phyloP scores from a whole-genome alignment of 2,329 filamentous ascomycete species.

The Dactylellina haptotyla region DNA sequence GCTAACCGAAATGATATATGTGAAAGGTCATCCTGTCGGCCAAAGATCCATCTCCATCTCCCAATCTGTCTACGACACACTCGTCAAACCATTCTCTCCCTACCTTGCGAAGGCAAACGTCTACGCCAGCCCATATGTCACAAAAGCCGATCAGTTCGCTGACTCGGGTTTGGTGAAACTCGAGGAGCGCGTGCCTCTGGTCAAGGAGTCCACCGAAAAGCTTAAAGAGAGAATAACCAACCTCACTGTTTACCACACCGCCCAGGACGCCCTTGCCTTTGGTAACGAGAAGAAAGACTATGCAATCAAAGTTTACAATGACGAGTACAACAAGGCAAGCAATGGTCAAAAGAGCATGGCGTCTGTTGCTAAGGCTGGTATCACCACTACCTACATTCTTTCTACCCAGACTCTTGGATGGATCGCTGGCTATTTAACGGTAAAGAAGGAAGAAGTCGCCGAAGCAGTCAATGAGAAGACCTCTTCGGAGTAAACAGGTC shows the following conservation, averaged over 20 bases:
- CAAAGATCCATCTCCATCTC: constrained; percentile 82
- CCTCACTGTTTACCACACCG: constrained; percentile 62
- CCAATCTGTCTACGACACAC: constrained; percentile 77
- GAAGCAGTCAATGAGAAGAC: constrained; percentile 61
- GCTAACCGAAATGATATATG: too few species aligned
- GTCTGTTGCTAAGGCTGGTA: constrained; percentile 75
- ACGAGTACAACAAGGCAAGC: constrained; percentile 70
- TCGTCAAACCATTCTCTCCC: constrained; percentile 81
- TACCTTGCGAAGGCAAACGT: constrained; percentile 81
- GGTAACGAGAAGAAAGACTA: constrained; percentile 66
- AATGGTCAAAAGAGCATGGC: constrained; percentile 65
- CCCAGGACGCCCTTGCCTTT: constrained; percentile 43
- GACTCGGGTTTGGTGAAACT: constrained; percentile 76
- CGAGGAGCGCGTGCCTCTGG: constrained; percentile 75
- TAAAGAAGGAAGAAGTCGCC: constrained; percentile 72
- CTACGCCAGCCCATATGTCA: constrained; percentile 84
- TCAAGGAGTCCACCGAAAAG: constrained; percentile 79
- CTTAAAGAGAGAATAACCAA: constrained; percentile 73
- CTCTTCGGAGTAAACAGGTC: constrained; percentile 3
- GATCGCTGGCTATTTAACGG: constrained; percentile 66
- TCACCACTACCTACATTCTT: constrained; percentile 74
- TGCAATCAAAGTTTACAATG: constrained; percentile 68
- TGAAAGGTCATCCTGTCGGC: constrained; percentile 76
- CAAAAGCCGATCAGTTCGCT: constrained; percentile 80
- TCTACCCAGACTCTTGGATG: constrained; percentile 55